A percentile compares a stretch with the other conserved stretches of the same genome.
These are phyloP conservation scores for Prinsepia uniflora DNA, from an alignment of 306 rosid species.

Conservation along the genomic window DNA sequence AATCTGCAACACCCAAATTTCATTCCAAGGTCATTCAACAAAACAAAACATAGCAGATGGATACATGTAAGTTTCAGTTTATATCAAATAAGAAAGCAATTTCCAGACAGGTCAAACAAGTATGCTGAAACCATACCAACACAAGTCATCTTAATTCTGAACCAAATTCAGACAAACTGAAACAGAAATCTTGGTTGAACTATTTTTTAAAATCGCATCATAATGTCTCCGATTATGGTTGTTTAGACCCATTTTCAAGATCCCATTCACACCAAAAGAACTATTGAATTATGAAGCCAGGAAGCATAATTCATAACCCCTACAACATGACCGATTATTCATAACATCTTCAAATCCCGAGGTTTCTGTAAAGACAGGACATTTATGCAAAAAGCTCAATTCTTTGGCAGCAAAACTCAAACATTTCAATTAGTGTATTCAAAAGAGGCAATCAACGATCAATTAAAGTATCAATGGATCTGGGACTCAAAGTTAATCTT, in stretches of 20 bases:
- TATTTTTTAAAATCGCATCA: not conserved
- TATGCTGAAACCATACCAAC: not conserved
- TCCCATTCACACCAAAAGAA: not conserved
- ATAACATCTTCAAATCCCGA: not conserved
- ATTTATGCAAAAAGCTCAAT: not conserved
- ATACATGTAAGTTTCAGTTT: not conserved
- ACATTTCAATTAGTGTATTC: too few species aligned
- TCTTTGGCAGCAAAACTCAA: not conserved
- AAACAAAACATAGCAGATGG: not conserved
- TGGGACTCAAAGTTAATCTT: not conserved
- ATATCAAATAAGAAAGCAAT: not conserved
- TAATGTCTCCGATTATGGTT: not conserved
- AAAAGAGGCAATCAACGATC: not conserved
- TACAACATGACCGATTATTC: not conserved
- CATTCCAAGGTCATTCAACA: constrained; percentile 20
- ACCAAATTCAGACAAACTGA: not conserved
- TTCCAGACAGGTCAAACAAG: not conserved
- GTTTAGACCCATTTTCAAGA: not conserved
- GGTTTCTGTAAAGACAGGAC: not conserved
- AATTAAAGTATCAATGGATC: not conserved
- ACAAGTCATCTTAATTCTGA: not conserved
- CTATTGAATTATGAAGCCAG: not conserved
- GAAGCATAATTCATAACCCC: not conserved
- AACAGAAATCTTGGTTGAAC: not conserved
- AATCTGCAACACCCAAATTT: constrained; percentile 50